phyloP scores from a whole-genome alignment of 768 basidiomycete genomes.

The Panellus pusillus region DNA sequence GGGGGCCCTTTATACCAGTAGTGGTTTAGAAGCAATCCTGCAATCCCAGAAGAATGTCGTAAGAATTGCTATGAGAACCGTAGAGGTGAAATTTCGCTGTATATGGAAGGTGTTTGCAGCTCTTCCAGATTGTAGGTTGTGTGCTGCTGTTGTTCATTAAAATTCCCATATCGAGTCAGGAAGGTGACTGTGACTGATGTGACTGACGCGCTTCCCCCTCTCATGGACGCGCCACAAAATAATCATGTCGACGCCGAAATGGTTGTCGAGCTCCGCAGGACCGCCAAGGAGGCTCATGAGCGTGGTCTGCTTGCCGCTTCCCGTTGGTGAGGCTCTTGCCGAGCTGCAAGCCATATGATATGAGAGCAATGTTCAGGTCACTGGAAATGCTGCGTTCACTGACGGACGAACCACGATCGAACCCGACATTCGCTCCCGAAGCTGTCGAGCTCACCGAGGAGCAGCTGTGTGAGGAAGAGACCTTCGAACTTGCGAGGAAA shows the following conservation, averaged over 20 bases:
- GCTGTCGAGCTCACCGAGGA: slow-evolving; percentile 31
- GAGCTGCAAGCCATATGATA: background rate
- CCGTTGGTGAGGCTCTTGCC: slow-evolving; percentile 41
- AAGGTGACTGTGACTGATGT: too few species aligned
- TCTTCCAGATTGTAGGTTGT: too few species aligned
- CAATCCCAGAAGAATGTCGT: too few species aligned
- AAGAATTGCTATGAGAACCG: too few species aligned
- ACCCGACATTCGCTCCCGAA: slow-evolving; percentile 14
- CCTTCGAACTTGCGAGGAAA: slow-evolving; percentile 50
- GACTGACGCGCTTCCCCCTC: too few species aligned
- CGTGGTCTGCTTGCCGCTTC: slow-evolving; percentile 50
- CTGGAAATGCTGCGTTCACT: slow-evolving; percentile 52
- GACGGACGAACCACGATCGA: slow-evolving; percentile 34
- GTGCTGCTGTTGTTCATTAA: too few species aligned
- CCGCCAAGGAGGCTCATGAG: slow-evolving; percentile 53
- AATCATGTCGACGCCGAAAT: slow-evolving; percentile 34
- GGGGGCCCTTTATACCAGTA: too few species aligned
- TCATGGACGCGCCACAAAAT: slow-evolving; percentile 4
- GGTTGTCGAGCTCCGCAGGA: slow-evolving; percentile 41
- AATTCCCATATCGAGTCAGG: too few species aligned
- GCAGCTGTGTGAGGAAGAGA: slow-evolving; percentile 51
- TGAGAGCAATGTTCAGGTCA: slow-evolving; percentile 39
- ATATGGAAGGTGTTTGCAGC: too few species aligned
- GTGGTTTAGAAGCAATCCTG: too few species aligned
- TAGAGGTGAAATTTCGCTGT: too few species aligned